Conservation (phyloP, 768 basidiomycete species). For the Boletus sp. region DNA sequence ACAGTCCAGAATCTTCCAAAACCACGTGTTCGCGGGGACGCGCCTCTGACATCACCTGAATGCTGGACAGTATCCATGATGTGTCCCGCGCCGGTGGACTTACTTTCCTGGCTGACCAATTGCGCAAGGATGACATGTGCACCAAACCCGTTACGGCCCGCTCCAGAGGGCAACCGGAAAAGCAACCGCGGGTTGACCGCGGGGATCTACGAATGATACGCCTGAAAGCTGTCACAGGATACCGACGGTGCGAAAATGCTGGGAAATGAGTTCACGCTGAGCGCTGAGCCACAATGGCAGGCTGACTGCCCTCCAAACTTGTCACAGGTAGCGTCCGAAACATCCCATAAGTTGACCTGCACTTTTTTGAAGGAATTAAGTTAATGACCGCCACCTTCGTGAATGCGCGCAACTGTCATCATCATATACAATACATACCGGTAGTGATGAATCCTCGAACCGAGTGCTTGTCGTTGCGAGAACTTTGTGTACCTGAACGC, state of each 20-base stretch:
- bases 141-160: background rate
- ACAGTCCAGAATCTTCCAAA: background rate
- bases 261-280: background rate
- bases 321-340: slow-evolving; percentile 1
- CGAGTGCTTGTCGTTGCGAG: background rate
- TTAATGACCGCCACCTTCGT: slow-evolving; percentile 15
- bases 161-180: background rate
- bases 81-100: background rate
- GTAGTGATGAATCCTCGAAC: background rate
- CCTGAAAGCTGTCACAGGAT: slow-evolving; percentile 4
- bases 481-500: background rate
- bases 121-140: background rate
- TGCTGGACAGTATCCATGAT: slow-evolving; percentile 1
- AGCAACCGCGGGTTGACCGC: background rate
- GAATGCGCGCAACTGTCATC: slow-evolving; percentile 4
- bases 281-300: background rate
- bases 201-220: background rate
- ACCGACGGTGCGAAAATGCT: slow-evolving; percentile 2
- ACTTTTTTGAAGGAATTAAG: background rate
- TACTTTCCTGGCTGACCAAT: background rate
- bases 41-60: background rate
- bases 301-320: background rate
- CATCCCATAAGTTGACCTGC: background rate
- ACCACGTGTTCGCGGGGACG: slow-evolving; percentile 1
- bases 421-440: background rate